Evolutionary conservation across 106 monocot genomes (phyloP).

Genomic region (Platanthera zijinensis): DNA sequence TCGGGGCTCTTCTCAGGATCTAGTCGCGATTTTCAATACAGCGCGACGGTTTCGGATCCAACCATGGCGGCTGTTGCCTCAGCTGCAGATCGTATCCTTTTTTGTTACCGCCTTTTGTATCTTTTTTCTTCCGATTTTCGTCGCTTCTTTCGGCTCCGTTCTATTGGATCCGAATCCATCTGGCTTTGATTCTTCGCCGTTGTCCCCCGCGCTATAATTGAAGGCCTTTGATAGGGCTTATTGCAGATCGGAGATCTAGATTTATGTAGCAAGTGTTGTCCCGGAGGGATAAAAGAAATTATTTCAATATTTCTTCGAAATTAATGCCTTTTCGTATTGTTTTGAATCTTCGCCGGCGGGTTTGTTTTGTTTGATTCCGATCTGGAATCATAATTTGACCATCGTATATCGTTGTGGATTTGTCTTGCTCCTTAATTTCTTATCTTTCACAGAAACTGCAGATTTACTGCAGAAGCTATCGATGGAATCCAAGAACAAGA

Average conservation of each 20-base stretch:
- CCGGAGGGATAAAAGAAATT: background rate
- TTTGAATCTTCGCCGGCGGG: background rate
- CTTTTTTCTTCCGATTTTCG: background rate
- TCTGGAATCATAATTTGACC: background rate
- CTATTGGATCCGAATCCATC: background rate
- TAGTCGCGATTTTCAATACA: background rate
- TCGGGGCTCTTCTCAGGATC: too few relatives aligned
- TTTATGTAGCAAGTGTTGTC: background rate
- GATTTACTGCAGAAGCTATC: slow-evolving; percentile 54
- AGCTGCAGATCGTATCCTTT: slow-evolving; percentile 53
- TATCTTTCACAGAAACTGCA: slow-evolving; percentile 30
- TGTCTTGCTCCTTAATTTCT: slow-evolving; percentile 5
- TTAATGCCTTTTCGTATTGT: background rate
- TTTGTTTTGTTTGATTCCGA: background rate
- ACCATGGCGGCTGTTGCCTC: slow-evolving; percentile 52
- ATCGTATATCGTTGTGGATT: background rate
- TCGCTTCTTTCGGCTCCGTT: background rate
- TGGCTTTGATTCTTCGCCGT: background rate
- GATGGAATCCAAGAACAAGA: slow-evolving; percentile 43
- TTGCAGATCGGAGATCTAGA: background rate
- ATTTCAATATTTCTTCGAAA: background rate
- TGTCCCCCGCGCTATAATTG: background rate
- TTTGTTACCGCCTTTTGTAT: background rate
- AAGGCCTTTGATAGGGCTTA: slow-evolving; percentile 15
- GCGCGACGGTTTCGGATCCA: background rate